phyloP scores from a whole-genome alignment of 768 basidiomycete genomes.

The Lanmaoa rubissima region DNA sequence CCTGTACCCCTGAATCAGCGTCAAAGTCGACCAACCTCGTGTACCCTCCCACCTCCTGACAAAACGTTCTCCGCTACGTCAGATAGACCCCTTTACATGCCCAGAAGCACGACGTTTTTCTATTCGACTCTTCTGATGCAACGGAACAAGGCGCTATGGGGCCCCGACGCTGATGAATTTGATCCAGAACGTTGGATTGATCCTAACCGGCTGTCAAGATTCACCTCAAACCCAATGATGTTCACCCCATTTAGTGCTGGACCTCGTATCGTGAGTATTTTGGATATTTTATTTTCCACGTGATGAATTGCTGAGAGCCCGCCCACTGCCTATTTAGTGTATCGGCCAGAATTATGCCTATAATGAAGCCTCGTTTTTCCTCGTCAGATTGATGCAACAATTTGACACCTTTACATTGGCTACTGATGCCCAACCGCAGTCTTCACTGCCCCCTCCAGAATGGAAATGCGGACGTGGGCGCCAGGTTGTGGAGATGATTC shows the following conservation, averaged over 20 bases:
- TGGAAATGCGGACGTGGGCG: conserved; percentile 48
- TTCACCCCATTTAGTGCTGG: conserved; percentile 75
- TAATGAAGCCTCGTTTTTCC: conserved; percentile 73
- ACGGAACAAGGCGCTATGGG: conserved; percentile 68
- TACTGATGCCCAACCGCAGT: conserved; percentile 57
- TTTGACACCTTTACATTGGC: conserved; percentile 61
- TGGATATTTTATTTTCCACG: neutral
- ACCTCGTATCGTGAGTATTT: conserved; percentile 48
- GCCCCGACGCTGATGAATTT: conserved; percentile 72
- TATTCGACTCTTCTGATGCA: conserved; percentile 65
- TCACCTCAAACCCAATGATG: conserved; percentile 62
- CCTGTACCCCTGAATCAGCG: conserved; percentile 75
- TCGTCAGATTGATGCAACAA: conserved; percentile 63
- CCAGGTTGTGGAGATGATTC: conserved; percentile 55
- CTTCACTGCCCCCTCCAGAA: conserved; percentile 57
- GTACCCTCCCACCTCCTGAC: conserved; percentile 53
- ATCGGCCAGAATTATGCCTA: conserved; percentile 74
- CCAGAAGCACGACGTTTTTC: conserved; percentile 53
- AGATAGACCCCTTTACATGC: conserved; percentile 54
- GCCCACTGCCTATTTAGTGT: conserved; percentile 43
- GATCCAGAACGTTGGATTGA: conserved; percentile 79
- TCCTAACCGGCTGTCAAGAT: conserved; percentile 46
- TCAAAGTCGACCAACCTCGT: conserved; percentile 49
- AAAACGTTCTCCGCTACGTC: conserved; percentile 40
- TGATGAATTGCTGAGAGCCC: conserved; percentile 12